Percentiles rank a stretch among this genome's conserved stretches.
These are phyloP conservation scores for Annulohypoxylon maeteangense DNA, from an alignment of 495 filamentous ascomycete species.

Conservation along the genomic window DNA sequence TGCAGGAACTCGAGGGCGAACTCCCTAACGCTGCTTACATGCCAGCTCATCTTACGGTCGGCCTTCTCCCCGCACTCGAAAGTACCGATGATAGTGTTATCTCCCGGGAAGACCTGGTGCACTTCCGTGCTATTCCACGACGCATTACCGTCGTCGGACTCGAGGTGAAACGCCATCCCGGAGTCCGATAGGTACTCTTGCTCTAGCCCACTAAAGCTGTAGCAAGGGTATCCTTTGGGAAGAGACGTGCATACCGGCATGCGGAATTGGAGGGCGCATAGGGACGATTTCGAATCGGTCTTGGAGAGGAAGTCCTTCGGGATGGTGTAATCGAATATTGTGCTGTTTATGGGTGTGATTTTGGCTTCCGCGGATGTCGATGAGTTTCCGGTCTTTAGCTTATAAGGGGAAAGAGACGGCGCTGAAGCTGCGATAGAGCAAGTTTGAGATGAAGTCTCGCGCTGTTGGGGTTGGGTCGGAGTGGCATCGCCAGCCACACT, in stretches of 20 bases:
- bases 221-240: constrained; percentile 45
- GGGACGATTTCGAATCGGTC: background rate
- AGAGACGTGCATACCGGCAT: constrained; percentile 45
- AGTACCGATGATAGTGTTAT: constrained; percentile 37
- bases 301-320: constrained; percentile 30
- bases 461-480: background rate
- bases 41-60: constrained; percentile 42
- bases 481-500: constrained; percentile 15
- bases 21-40: constrained; percentile 39
- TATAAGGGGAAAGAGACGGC: constrained; percentile 41
- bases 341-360: constrained; percentile 32
- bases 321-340: constrained; percentile 38
- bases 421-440: constrained; percentile 41
- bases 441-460: constrained; percentile 19
- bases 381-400: constrained; percentile 23
- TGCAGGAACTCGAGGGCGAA: constrained; percentile 45
- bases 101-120: constrained; percentile 42
- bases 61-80: constrained; percentile 38
- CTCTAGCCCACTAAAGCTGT: constrained; percentile 44
- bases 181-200: constrained; percentile 43
- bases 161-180: constrained; percentile 45
- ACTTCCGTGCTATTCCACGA: constrained; percentile 40
- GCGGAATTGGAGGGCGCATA: constrained; percentile 47
- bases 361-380: constrained; percentile 1
- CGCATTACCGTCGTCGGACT: constrained; percentile 30